Conservation (phyloP, 495 filamentous ascomycete species). For the Daldinia concentrica region DNA sequence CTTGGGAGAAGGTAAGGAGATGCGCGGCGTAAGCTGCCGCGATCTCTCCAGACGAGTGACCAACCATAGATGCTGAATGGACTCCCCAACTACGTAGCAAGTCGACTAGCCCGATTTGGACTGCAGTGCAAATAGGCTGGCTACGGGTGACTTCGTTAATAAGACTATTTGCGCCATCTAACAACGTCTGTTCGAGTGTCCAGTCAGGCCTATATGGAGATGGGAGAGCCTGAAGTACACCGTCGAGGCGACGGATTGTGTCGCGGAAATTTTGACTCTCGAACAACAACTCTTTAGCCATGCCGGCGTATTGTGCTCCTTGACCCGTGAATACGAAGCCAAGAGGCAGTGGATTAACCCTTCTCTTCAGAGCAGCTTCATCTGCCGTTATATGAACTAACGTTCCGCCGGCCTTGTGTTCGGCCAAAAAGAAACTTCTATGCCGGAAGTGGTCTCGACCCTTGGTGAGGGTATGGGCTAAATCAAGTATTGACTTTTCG, state of each 20-base stretch:
- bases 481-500: neutral
- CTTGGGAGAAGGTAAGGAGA: no score
- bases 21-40: no score
- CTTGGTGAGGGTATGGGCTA: no score
- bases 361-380: neutral
- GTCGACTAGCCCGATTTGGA: neutral
- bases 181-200: neutral
- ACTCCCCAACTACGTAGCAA: no score
- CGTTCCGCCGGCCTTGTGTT: neutral
- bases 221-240: neutral
- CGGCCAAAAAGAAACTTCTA: neutral
- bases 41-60: no score
- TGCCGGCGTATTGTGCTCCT: neutral
- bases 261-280: neutral
- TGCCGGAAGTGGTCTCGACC: neutral
- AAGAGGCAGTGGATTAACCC: neutral
- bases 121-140: neutral
- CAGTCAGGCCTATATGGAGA: neutral
- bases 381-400: no score
- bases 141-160: neutral
- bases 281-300: neutral
- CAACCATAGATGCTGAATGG: no score
- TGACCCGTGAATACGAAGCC: neutral
- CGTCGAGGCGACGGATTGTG: neutral
- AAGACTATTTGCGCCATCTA: neutral